Percentiles rank a stretch among this genome's conserved stretches.
phyloP scores from a whole-genome alignment of 2,329 filamentous ascomycete genomes.

The Cyclaneusma minus region DNA sequence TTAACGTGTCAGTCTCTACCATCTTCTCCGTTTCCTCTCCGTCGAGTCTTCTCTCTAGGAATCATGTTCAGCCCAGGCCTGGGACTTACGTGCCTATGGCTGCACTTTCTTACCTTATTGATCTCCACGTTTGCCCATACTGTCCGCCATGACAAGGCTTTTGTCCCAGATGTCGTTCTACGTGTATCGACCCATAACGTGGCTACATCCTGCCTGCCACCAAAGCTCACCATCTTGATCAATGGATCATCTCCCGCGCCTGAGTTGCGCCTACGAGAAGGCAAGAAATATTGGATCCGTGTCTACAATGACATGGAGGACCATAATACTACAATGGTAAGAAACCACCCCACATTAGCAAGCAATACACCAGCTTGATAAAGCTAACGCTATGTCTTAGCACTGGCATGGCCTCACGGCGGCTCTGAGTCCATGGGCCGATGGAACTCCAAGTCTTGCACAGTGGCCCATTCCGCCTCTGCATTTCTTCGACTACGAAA shows the following conservation, averaged over 20 bases:
- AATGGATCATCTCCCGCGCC: conserved; percentile 34
- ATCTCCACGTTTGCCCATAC: too few relatives aligned
- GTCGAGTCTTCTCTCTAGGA: too few relatives aligned
- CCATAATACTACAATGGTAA: conserved; percentile 34
- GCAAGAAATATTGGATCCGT: conserved; percentile 31
- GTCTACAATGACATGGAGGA: conserved; percentile 35
- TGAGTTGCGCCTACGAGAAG: conserved; percentile 23
- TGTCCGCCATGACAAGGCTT: conserved; percentile 11
- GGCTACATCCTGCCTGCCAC: conserved; percentile 20
- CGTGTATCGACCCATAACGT: conserved; percentile 22
- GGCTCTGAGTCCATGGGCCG: conserved; percentile 31
- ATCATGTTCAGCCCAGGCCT: too few relatives aligned
- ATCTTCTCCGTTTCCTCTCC: too few relatives aligned
- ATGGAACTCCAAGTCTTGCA: conserved; percentile 31
- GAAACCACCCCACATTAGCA: not conserved
- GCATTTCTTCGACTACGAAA: conserved; percentile 39
- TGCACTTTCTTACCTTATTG: too few relatives aligned
- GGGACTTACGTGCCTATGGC: too few relatives aligned
- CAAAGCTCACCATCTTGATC: conserved; percentile 23
- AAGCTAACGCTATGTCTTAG: conserved; percentile 15
- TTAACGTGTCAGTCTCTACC: too few relatives aligned
- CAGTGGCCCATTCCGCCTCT: conserved; percentile 38
- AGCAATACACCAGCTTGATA: not conserved
- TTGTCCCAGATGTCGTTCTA: conserved; percentile 24
- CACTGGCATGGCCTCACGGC: conserved; percentile 40